Percentiles rank a stretch among this genome's conserved stretches.
phyloP scores from a whole-genome alignment of 116 monocot species.

The Papilionanthe hybrid region DNA sequence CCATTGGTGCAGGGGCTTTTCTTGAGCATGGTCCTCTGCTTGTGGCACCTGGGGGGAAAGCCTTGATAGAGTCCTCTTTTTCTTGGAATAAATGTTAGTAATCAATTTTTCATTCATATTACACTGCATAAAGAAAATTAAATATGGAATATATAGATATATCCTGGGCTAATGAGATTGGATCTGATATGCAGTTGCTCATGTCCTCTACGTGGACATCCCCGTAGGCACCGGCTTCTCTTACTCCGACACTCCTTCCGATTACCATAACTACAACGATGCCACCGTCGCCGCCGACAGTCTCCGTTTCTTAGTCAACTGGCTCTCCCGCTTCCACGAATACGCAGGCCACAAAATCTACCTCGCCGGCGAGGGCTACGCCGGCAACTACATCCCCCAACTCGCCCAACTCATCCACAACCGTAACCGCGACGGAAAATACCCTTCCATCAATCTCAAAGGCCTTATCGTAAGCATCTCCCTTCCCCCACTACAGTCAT shows the following conservation, averaged over 20 bases:
- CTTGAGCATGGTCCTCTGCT: conserved; percentile 7
- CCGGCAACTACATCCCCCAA: conserved; percentile 10
- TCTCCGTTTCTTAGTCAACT: conserved; percentile 9
- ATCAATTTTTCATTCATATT: background rate
- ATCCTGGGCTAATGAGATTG: background rate
- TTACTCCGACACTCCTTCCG: conserved; percentile 7
- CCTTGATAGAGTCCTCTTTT: background rate
- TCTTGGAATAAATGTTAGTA: conserved; percentile 3
- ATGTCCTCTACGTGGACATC: conserved; percentile 9
- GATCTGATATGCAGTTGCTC: background rate
- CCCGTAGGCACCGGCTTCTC: conserved; percentile 17
- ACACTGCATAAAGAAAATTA: background rate
- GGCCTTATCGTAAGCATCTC: background rate
- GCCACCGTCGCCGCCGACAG: conserved; percentile 3
- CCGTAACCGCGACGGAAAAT: background rate
- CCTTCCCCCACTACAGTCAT: background rate
- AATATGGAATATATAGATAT: too few species aligned
- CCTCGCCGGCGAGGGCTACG: conserved; percentile 17
- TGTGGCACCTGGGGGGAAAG: background rate
- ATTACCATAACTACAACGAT: background rate
- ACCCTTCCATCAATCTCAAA: conserved; percentile 7
- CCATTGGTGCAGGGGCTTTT: conserved; percentile 6
- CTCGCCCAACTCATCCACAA: conserved; percentile 11
- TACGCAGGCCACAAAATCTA: background rate
- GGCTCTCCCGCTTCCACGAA: conserved; percentile 11